Conservation (phyloP, 805 yeast genomes). For the Yamadazyma sp. region DNA sequence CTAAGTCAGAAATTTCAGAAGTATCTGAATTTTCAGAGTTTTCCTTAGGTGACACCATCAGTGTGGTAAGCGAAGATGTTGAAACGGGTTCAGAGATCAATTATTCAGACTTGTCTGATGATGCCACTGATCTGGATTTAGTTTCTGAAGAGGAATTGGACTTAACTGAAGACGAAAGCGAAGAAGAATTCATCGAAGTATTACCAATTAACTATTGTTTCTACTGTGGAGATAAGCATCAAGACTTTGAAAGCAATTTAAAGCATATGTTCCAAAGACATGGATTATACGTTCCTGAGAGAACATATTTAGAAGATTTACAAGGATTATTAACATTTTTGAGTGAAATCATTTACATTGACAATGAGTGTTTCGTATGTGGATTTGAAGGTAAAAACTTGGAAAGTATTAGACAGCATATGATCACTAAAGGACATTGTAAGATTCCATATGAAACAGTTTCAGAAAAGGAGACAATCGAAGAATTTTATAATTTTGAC, state of each 20-base stretch:
- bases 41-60: slow-evolving; percentile 46
- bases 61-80: slow-evolving; percentile 22
- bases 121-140: slow-evolving; percentile 3
- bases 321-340: slow-evolving; percentile 38
- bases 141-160: slow-evolving; percentile 28
- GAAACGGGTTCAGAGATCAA: slow-evolving; percentile 54
- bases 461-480: slow-evolving; percentile 32
- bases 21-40: slow-evolving; percentile 54
- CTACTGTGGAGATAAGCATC: slow-evolving; percentile 53
- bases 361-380: slow-evolving; percentile 43
- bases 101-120: slow-evolving; percentile 27
- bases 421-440: slow-evolving; percentile 43
- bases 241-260: slow-evolving; percentile 52
- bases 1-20: slow-evolving; percentile 53
- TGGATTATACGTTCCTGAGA: slow-evolving; percentile 45
- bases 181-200: slow-evolving; percentile 21
- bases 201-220: slow-evolving; percentile 50
- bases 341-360: slow-evolving; percentile 35
- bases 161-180: slow-evolving; percentile 14
- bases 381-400: slow-evolving; percentile 41
- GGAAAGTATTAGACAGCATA: slow-evolving; percentile 43
- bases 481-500: slow-evolving; percentile 32
- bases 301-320: slow-evolving; percentile 33
- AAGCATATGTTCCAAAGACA: slow-evolving; percentile 44
- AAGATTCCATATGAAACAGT: slow-evolving; percentile 42